Conservation (phyloP, 345 rosid species). For the Noccaea caerulescens region DNA sequence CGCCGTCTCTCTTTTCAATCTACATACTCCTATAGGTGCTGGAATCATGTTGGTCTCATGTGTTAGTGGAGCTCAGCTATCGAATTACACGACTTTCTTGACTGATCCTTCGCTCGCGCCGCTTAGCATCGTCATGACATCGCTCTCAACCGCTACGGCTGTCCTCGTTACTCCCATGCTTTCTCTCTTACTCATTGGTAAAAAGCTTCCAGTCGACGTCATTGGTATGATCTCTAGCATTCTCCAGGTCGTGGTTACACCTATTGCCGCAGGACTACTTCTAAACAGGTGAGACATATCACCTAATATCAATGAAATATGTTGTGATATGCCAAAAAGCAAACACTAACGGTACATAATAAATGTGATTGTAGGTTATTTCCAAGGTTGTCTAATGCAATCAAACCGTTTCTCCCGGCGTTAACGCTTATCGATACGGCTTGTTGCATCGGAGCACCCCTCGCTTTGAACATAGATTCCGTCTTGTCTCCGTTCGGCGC, state of each 20-base stretch:
- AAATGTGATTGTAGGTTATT: slow-evolving; percentile 45
- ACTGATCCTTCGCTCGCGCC: slow-evolving; percentile 88
- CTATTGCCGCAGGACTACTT: slow-evolving; percentile 82
- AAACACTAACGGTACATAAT: too few species aligned
- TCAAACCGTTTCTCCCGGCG: slow-evolving; percentile 72
- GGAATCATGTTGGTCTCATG: slow-evolving; percentile 97
- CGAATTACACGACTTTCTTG: slow-evolving; percentile 87
- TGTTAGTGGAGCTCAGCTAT: slow-evolving; percentile 96
- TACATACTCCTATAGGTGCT: slow-evolving; percentile 85
- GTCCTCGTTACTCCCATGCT: slow-evolving; percentile 79
- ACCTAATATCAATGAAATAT: too few species aligned
- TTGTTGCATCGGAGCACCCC: slow-evolving; percentile 89
- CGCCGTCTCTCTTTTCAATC: slow-evolving; percentile 64
- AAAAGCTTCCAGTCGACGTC: slow-evolving; percentile 88
- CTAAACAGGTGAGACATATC: slow-evolving; percentile 62
- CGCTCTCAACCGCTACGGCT: slow-evolving; percentile 85
- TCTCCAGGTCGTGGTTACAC: slow-evolving; percentile 81
- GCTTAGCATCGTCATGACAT: slow-evolving; percentile 94
- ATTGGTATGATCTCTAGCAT: slow-evolving; percentile 92
- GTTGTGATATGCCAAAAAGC: too few species aligned
- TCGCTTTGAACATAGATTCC: slow-evolving; percentile 75
- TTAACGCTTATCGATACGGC: slow-evolving; percentile 86
- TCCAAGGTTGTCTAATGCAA: slow-evolving; percentile 64
- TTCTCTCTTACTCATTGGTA: slow-evolving; percentile 85
- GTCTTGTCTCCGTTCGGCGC: slow-evolving; percentile 80